These are phyloP conservation scores for Coleophoma eucalyptorum DNA, from an alignment of 2,329 filamentous ascomycete genomes.

Conservation along the genomic window DNA sequence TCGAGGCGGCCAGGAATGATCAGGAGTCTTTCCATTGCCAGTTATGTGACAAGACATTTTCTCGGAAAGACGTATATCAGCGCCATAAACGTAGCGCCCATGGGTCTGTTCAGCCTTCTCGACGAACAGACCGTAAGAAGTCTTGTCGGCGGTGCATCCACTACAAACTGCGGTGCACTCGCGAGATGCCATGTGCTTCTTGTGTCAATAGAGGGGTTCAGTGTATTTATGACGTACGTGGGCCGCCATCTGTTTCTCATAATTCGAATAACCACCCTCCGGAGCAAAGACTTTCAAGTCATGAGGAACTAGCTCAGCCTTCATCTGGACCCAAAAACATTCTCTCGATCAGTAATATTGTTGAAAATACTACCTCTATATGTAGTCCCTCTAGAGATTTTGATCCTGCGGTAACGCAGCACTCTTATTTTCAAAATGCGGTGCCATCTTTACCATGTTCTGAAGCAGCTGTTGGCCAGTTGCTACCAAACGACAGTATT, in stretches of 20 bases:
- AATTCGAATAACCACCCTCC: too few species aligned
- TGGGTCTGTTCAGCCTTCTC: background rate
- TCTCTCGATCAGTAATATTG: too few species aligned
- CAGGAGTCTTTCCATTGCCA: background rate
- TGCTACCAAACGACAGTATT: too few species aligned
- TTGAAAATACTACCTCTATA: too few species aligned
- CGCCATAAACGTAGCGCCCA: background rate
- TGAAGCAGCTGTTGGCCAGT: too few species aligned
- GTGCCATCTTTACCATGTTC: too few species aligned
- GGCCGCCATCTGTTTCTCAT: background rate
- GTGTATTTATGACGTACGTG: background rate
- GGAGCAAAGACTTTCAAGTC: too few species aligned
- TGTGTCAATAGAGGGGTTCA: background rate
- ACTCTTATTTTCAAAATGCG: too few species aligned
- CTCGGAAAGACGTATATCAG: constrained; percentile 1
- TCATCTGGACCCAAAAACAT: too few species aligned
- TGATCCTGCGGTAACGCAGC: too few species aligned
- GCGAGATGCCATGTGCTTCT: background rate
- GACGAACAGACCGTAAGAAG: background rate
- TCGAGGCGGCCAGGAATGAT: background rate
- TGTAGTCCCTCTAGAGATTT: too few species aligned
- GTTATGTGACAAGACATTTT: background rate
- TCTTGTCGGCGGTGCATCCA: background rate
- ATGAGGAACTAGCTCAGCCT: too few species aligned
- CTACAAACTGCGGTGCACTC: constrained; percentile 1